Evolutionary conservation across 805 yeast genomes (phyloP).

Genomic region (Hanseniaspora clermontiae): DNA sequence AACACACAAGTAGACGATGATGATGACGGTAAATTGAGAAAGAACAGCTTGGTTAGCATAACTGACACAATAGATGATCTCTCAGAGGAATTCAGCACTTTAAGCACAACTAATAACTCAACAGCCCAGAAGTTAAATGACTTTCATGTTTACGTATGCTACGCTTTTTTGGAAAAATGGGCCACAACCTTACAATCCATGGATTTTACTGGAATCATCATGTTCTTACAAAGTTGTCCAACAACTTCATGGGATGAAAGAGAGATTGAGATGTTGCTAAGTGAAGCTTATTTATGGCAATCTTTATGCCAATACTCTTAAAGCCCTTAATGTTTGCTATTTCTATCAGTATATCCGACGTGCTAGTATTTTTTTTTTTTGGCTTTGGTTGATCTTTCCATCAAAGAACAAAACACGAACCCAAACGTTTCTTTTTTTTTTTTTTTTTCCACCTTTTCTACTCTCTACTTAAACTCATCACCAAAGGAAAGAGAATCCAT

Average conservation of each 20-base stretch:
- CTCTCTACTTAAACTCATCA: too few species aligned
- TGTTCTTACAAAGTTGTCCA: conserved; percentile 83
- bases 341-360: neutral
- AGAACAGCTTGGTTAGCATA: neutral
- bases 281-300: conserved; percentile 97
- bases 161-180: conserved; percentile 87
- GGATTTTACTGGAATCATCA: conserved; percentile 91
- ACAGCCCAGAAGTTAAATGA: conserved; percentile 41
- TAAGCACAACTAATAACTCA: neutral
- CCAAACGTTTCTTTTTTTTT: neutral
- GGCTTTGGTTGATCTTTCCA: neutral
- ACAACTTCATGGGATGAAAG: conserved; percentile 75
- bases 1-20: neutral
- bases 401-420: neutral
- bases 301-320: conserved; percentile 77
- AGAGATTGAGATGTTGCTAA: conserved; percentile 79
- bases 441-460: neutral
- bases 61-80: neutral
- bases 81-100: neutral
- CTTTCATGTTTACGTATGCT: conserved; percentile 94
- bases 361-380: too few species aligned
- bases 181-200: conserved; percentile 59
- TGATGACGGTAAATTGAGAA: neutral
- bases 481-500: too few species aligned
- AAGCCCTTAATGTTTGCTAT: neutral